phyloP scores from a whole-genome alignment of 495 filamentous ascomycete genomes.

The Mytilinidion resinicola region DNA sequence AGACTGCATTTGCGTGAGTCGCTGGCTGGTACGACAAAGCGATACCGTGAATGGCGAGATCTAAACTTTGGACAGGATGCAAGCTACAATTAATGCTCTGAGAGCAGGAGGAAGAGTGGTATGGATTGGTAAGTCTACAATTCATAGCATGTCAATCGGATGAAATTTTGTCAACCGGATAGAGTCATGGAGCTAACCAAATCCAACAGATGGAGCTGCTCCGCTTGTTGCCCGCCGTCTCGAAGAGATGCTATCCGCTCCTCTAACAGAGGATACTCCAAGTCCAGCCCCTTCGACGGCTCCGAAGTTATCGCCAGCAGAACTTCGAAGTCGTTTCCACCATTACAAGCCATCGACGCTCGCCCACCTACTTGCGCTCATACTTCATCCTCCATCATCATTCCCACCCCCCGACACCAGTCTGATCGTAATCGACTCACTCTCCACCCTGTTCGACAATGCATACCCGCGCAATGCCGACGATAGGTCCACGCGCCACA shows the following conservation, averaged over 20 bases:
- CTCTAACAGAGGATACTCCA: neutral
- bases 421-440: slow-evolving; percentile 69
- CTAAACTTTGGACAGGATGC: slow-evolving; percentile 42
- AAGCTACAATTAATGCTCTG: slow-evolving; percentile 59
- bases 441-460: slow-evolving; percentile 66
- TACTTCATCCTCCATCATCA: slow-evolving; percentile 53
- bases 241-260: slow-evolving; percentile 21
- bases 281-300: neutral
- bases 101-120: slow-evolving; percentile 57
- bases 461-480: slow-evolving; percentile 57
- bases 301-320: slow-evolving; percentile 13
- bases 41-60: neutral
- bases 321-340: slow-evolving; percentile 32
- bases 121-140: slow-evolving; percentile 70
- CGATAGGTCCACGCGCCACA: slow-evolving; percentile 30
- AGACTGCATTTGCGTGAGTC: slow-evolving; percentile 71
- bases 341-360: slow-evolving; percentile 48
- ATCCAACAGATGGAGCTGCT: slow-evolving; percentile 23
- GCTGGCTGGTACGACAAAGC: neutral
- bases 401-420: slow-evolving; percentile 55
- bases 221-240: slow-evolving; percentile 19
- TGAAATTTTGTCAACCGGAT: slow-evolving; percentile 1
- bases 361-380: slow-evolving; percentile 69
- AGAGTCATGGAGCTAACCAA: slow-evolving; percentile 15
- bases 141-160: slow-evolving; percentile 2